Evolutionary conservation across 805 yeast genomes (phyloP).

Genomic region (Kuraishia floccosa): DNA sequence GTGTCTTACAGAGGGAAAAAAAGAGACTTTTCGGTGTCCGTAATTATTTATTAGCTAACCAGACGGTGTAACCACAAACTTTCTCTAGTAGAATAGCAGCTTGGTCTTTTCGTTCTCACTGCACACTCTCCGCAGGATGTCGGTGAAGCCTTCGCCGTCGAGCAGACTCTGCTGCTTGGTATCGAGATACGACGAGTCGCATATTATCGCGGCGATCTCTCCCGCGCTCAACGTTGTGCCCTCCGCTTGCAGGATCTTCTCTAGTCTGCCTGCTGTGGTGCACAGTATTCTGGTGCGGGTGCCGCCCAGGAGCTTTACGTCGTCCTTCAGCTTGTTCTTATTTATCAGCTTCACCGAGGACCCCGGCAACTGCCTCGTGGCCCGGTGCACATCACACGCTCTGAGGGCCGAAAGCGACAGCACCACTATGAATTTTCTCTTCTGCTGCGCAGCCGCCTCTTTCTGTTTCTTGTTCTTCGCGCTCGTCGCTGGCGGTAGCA

Average conservation of each 20-base stretch:
- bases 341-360: constrained; percentile 62
- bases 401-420: constrained; percentile 72
- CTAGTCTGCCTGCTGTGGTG: constrained; percentile 53
- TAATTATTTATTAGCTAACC: no score
- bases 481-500: constrained; percentile 24
- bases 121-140: constrained; percentile 25
- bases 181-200: constrained; percentile 55
- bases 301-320: constrained; percentile 31
- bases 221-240: constrained; percentile 25
- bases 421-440: constrained; percentile 34
- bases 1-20: no score
- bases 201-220: constrained; percentile 40
- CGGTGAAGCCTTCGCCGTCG: constrained; percentile 39
- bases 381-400: constrained; percentile 76
- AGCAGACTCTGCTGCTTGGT: constrained; percentile 47
- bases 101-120: constrained; percentile 26
- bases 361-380: constrained; percentile 29
- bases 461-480: constrained; percentile 16
- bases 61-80: no score
- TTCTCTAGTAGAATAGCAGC: constrained; percentile 31
- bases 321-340: constrained; percentile 63
- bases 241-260: constrained; percentile 32
- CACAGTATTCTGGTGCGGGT: constrained; percentile 41
- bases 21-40: neutral
- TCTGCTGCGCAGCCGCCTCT: constrained; percentile 11